phyloP scores from a whole-genome alignment of 2,329 filamentous ascomycete genomes.

The Ambrosiella beaveri region DNA sequence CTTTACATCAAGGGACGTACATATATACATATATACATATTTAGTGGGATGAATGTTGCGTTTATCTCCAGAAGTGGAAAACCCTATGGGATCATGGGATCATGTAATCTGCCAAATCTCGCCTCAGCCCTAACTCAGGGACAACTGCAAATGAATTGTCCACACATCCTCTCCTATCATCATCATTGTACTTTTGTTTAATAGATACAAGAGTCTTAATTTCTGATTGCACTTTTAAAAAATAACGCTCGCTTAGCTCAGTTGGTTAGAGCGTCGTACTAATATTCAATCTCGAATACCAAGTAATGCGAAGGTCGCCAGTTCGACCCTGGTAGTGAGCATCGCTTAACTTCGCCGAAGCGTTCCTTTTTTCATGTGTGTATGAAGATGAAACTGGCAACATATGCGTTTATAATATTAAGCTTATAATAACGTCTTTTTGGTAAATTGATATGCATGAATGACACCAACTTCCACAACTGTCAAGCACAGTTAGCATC shows the following conservation, averaged over 20 bases:
- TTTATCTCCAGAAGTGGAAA: no score
- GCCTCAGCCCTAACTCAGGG: no score
- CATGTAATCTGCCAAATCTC: no score
- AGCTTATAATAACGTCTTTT: not conserved
- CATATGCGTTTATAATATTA: not conserved
- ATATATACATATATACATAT: no score
- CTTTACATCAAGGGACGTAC: no score
- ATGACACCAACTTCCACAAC: not conserved
- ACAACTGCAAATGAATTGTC: no score
- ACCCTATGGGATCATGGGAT: no score
- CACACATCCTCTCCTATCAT: no score
- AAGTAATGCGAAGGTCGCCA: conserved; percentile 13
- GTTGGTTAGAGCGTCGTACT: conserved; percentile 13
- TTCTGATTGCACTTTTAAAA: not conserved
- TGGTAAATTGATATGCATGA: not conserved
- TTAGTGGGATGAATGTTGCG: no score
- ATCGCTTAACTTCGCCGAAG: not conserved
- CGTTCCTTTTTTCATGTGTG: not conserved
- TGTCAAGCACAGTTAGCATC: no score
- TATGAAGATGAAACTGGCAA: not conserved
- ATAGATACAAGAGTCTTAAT: not conserved
- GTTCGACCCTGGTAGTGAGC: conserved; percentile 13
- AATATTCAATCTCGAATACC: conserved; percentile 8
- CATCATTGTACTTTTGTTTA: not conserved
- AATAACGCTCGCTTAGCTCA: conserved; percentile 11